Percentiles rank a stretch among this genome's conserved stretches.
These are phyloP conservation scores for Umbilicus rupestris DNA, from an alignment of 164 flowering plant genomes.

Conservation along the genomic window DNA sequence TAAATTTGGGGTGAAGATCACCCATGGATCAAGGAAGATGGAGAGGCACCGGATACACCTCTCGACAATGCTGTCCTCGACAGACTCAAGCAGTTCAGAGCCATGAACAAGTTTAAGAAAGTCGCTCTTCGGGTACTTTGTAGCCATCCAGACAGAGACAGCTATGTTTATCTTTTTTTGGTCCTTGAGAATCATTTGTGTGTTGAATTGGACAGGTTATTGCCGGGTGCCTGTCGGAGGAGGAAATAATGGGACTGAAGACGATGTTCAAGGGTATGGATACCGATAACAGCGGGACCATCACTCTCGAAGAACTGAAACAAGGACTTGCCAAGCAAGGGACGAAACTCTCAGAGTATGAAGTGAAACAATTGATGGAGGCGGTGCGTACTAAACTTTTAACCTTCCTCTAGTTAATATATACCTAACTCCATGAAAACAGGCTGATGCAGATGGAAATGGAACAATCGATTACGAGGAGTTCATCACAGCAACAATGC, in stretches of 20 bases:
- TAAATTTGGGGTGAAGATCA: conserved; percentile 39
- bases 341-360: conserved; percentile 66
- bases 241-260: conserved; percentile 90
- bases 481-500: conserved; percentile 97
- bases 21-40: conserved; percentile 98
- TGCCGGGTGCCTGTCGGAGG: conserved; percentile 90
- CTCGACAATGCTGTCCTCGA: conserved; percentile 86
- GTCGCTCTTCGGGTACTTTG: conserved; percentile 7
- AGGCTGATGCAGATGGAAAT: conserved; percentile 98
- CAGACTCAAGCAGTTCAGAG: conserved; percentile 89
- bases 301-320: conserved; percentile 82
- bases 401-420: no score
- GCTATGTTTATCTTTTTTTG: no score
- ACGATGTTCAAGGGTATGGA: conserved; percentile 89
- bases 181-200: background rate
- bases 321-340: conserved; percentile 88
- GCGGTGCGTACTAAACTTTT: no score
- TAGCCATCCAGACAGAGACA: no score
- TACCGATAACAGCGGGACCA: conserved; percentile 80
- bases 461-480: conserved; percentile 94
- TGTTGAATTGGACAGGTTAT: conserved; percentile 45
- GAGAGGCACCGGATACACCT: conserved; percentile 95
- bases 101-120: conserved; percentile 50
- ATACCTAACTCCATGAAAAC: conserved; percentile 5
- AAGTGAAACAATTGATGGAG: conserved; percentile 87